A percentile compares a stretch with the other conserved stretches of the same genome.
Evolutionary conservation across 495 filamentous ascomycete genomes (phyloP).

Genomic region (Aspergillus kassunensis): DNA sequence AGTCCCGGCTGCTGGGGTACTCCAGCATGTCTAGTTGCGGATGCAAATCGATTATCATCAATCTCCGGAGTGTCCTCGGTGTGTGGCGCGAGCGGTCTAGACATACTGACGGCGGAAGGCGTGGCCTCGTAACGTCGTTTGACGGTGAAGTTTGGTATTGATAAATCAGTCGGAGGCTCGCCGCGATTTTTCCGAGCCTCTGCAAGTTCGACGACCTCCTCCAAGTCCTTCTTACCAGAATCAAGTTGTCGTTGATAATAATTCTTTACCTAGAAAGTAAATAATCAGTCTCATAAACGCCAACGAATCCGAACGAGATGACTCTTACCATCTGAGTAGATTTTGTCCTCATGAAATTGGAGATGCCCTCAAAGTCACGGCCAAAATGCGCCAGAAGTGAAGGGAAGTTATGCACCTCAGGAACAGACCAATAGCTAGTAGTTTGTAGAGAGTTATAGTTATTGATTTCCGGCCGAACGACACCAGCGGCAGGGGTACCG

Average conservation of each 20-base stretch:
- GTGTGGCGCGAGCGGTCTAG: slow-evolving; percentile 58
- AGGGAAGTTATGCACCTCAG: slow-evolving; percentile 80
- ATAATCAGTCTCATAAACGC: not conserved
- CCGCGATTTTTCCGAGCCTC: slow-evolving; percentile 66
- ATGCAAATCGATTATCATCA: slow-evolving; percentile 47
- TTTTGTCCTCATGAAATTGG: slow-evolving; percentile 83
- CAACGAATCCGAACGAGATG: not conserved
- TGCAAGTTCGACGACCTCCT: slow-evolving; percentile 62
- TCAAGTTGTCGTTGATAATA: slow-evolving; percentile 79
- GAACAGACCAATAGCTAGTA: slow-evolving; percentile 97
- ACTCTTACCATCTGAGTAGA: slow-evolving; percentile 83
- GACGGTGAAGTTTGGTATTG: slow-evolving; percentile 54
- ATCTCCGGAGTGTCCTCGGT: slow-evolving; percentile 47
- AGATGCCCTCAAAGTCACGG: slow-evolving; percentile 82
- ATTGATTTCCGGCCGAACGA: slow-evolving; percentile 26
- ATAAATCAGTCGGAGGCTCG: slow-evolving; percentile 66
- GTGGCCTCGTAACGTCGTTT: slow-evolving; percentile 56
- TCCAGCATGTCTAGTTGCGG: slow-evolving; percentile 39
- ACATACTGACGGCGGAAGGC: slow-evolving; percentile 54
- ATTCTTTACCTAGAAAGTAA: slow-evolving; percentile 80
- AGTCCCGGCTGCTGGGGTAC: slow-evolving; percentile 33
- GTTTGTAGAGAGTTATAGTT: slow-evolving; percentile 56
- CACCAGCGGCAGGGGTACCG: slow-evolving; percentile 15
- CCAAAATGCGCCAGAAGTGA: slow-evolving; percentile 76
- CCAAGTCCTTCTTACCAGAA: slow-evolving; percentile 62